Evolutionary conservation across 1,284 basidiomycete species (phyloP).

Genomic region (Puccinia brachypodii): DNA sequence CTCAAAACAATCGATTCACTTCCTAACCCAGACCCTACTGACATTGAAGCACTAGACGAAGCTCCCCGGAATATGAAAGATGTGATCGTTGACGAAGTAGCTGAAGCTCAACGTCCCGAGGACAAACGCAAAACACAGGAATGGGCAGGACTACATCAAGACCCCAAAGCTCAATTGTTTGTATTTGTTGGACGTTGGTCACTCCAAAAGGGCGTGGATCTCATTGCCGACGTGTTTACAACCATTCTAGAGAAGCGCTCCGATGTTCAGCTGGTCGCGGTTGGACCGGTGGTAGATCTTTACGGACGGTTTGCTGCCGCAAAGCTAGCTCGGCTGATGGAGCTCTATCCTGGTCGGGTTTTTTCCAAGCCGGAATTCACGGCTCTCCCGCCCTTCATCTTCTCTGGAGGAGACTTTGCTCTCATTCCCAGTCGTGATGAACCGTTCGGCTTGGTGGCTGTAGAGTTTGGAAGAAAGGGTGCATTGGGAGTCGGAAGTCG

Average conservation of each 20-base stretch:
- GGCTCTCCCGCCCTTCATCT: conserved; percentile 83
- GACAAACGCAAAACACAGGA: conserved; percentile 85
- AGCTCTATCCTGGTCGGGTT: conserved; percentile 87
- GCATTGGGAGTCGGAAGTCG: conserved; percentile 88
- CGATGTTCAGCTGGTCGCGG: conserved; percentile 78
- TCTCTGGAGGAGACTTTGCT: conserved; percentile 89
- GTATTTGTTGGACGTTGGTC: conserved; percentile 96
- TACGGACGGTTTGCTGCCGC: conserved; percentile 91
- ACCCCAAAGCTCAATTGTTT: conserved; percentile 81
- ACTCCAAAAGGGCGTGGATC: conserved; percentile 84
- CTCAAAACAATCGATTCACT: conserved; percentile 89
- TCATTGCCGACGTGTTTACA: conserved; percentile 91
- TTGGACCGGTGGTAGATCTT: conserved; percentile 88
- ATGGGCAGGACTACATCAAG: conserved; percentile 87
- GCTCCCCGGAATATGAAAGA: conserved; percentile 70
- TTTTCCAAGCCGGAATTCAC: conserved; percentile 93
- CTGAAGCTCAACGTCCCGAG: conserved; percentile 82
- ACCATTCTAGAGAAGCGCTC: conserved; percentile 79
- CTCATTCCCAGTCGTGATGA: conserved; percentile 84
- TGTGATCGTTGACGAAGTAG: conserved; percentile 73
- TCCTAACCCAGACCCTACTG: conserved; percentile 77
- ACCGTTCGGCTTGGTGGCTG: conserved; percentile 88
- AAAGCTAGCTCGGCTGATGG: conserved; percentile 85
- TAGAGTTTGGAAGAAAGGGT: conserved; percentile 91
- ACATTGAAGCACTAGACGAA: conserved; percentile 85